phyloP scores from a whole-genome alignment of 805 yeast genomes.

The Zygosaccharomyces bailii region DNA sequence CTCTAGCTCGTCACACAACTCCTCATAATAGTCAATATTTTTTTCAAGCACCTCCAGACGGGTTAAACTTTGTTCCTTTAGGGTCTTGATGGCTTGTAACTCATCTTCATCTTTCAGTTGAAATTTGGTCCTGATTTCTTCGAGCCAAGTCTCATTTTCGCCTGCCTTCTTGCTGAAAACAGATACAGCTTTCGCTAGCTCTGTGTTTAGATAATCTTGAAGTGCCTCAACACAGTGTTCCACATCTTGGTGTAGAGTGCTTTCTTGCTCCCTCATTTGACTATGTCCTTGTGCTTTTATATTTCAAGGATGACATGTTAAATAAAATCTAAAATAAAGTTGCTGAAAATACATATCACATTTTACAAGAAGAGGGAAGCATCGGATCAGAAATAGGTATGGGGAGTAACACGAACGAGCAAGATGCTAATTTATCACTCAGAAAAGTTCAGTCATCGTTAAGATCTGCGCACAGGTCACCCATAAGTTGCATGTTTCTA shows the following conservation, averaged over 20 bases:
- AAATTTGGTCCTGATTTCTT: slow-evolving; percentile 22
- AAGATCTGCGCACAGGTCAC: slow-evolving; percentile 13
- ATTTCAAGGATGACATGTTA: too few species aligned
- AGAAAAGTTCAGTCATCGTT: not conserved
- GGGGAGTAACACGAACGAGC: not conserved
- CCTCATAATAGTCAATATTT: slow-evolving; percentile 42
- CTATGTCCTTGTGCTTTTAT: too few species aligned
- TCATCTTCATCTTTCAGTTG: slow-evolving; percentile 24
- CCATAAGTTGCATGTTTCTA: slow-evolving; percentile 28
- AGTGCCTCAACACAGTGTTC: slow-evolving; percentile 22
- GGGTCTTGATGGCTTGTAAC: slow-evolving; percentile 32
- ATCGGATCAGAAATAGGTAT: not conserved
- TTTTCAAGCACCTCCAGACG: slow-evolving; percentile 35
- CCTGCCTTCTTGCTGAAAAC: slow-evolving; percentile 23
- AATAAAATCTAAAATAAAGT: not conserved
- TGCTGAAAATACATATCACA: not conserved
- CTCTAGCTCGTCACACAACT: slow-evolving; percentile 54
- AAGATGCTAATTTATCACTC: not conserved
- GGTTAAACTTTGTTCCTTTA: slow-evolving; percentile 18
- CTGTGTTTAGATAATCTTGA: slow-evolving; percentile 29
- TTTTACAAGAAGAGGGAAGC: not conserved
- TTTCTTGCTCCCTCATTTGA: slow-evolving; percentile 20
- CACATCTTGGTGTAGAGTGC: slow-evolving; percentile 20
- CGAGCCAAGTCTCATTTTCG: slow-evolving; percentile 24
- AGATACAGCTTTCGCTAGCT: slow-evolving; percentile 31